phyloP scores from a whole-genome alignment of 805 yeast species.

The Saccharomyces jurei region DNA sequence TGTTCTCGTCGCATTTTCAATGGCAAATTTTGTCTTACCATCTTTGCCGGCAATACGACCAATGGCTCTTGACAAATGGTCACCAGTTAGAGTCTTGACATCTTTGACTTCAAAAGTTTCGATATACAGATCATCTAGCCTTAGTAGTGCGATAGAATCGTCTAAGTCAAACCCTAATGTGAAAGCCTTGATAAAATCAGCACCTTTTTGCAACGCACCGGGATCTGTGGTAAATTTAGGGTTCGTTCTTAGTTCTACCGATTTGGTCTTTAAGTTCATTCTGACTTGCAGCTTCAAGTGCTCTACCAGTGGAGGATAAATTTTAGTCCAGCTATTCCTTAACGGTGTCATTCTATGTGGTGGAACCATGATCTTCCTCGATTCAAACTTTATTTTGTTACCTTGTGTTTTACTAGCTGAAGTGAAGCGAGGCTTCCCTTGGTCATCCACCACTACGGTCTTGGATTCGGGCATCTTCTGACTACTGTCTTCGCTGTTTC shows the following conservation, averaged over 20 bases:
- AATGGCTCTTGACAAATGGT: conserved; percentile 95
- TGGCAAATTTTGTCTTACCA: conserved; percentile 97
- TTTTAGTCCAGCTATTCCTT: conserved; percentile 83
- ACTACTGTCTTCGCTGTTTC: conserved; percentile 16
- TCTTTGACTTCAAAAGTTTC: conserved; percentile 97
- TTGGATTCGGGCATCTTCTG: conserved; percentile 16
- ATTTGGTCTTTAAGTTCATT: conserved; percentile 82
- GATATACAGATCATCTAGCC: conserved; percentile 91
- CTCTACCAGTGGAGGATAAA: conserved; percentile 92
- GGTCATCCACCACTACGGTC: conserved; percentile 51
- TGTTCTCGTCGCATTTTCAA: conserved; percentile 96
- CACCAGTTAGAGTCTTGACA: conserved; percentile 90
- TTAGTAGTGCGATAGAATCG: conserved; percentile 88
- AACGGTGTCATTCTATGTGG: conserved; percentile 96
- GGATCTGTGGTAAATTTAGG: conserved; percentile 77
- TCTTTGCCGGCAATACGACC: conserved; percentile 99
- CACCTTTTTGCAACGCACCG: conserved; percentile 95
- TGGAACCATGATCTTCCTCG: conserved; percentile 86
- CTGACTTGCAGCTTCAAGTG: conserved; percentile 91
- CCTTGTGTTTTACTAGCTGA: conserved; percentile 55
- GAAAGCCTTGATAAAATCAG: conserved; percentile 92
- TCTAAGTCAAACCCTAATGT: conserved; percentile 94
- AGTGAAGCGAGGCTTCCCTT: conserved; percentile 80
- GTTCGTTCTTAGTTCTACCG: conserved; percentile 80
- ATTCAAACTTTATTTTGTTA: conserved; percentile 68